These are phyloP conservation scores for Boehmeria nivea DNA, from an alignment of 306 rosid genomes.

Conservation along the genomic window DNA sequence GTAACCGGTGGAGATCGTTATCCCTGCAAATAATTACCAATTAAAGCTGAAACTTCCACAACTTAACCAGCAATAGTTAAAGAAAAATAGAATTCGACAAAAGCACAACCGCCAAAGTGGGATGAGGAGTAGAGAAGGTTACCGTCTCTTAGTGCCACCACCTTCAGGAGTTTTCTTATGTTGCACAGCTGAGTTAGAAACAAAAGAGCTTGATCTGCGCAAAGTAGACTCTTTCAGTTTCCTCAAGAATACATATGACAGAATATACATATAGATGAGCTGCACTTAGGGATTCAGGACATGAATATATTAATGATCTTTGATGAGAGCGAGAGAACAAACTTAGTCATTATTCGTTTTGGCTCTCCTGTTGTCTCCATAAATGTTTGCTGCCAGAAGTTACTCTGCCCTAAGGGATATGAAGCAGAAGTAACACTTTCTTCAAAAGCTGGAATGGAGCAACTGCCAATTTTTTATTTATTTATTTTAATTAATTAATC, in stretches of 20 bases:
- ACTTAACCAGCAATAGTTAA: not conserved
- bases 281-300: no score
- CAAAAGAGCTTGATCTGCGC: slow-evolving; percentile 47
- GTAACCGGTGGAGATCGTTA: slow-evolving; percentile 83
- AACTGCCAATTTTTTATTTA: slow-evolving; percentile 23
- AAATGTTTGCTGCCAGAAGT: slow-evolving; percentile 35
- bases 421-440: slow-evolving; percentile 36
- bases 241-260: not conserved
- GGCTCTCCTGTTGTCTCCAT: no score
- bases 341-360: slow-evolving; percentile 44
- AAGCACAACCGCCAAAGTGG: not conserved
- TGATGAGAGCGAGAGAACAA: slow-evolving; percentile 26
- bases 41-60: slow-evolving; percentile 5
- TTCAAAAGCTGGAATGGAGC: slow-evolving; percentile 33
- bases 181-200: slow-evolving; percentile 28
- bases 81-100: not conserved
- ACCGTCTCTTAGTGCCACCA: slow-evolving; percentile 77
- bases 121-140: not conserved
- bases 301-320: no score
- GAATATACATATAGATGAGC: not conserved
- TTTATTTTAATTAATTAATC: no score
- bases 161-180: slow-evolving; percentile 65
- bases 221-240: slow-evolving; percentile 11
- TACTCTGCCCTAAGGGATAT: slow-evolving; percentile 19
- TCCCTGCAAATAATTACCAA: slow-evolving; percentile 48